Conservation (phyloP, 176 grass and related monocot genomes). For the Pharus latifolius region DNA sequence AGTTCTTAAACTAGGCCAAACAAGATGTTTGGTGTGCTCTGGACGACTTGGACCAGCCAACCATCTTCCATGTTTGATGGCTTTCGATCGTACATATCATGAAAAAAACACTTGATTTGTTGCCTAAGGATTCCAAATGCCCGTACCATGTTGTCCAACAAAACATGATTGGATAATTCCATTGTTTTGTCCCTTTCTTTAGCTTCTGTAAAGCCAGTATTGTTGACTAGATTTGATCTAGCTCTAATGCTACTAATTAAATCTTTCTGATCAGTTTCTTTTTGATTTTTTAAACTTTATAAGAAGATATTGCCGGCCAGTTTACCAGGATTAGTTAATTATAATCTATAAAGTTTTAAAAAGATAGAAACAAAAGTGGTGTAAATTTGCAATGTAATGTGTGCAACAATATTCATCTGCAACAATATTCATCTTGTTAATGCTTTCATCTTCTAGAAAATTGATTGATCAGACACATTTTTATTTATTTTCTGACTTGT, state of each 20-base stretch:
- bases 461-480: no score
- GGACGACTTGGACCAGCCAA: conserved; percentile 15
- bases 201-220: background rate
- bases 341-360: no score
- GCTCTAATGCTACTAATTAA: background rate
- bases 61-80: conserved; percentile 3
- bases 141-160: background rate
- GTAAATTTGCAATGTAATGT: no score
- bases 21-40: background rate
- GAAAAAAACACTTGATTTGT: background rate
- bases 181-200: background rate
- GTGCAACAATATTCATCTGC: no score
- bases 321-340: background rate
- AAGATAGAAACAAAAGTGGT: no score
- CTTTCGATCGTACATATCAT: background rate
- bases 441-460: no score
- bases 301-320: conserved; percentile 25
- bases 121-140: conserved; percentile 15
- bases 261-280: conserved; percentile 4
- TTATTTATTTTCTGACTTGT: no score
- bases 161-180: background rate
- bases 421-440: no score
- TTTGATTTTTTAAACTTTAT: background rate
- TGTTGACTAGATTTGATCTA: conserved; percentile 18
- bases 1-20: no score